Base-by-base conservation (phyloP, 1,284 basidiomycete species). In the Lignosus rhinocerotis region DNA sequence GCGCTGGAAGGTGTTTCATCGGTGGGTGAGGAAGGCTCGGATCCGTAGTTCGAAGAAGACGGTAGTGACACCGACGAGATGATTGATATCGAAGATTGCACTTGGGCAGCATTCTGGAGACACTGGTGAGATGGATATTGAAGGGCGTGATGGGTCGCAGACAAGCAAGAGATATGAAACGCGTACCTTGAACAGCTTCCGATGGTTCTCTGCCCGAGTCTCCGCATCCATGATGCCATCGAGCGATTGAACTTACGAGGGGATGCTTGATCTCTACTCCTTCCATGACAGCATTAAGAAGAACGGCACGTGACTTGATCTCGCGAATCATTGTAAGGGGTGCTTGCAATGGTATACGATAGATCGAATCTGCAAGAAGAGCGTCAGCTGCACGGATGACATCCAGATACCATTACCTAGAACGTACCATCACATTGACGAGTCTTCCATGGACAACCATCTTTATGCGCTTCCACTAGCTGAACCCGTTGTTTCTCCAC, bases 131-230 rank as follows among this genome's bases (percentile, higher is more conserved):
- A 6, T n/a, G 51, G 1, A 51, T 11, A 25, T 8, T 7, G n/a
- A n/a, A n/a, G n/a, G n/a, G n/a, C n/a, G n/a, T n/a, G n/a, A n/a
- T n/a, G n/a, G 12, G 36, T 14, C 12, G 11, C 1, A 11, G 63
- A 57, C 31, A 53, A 38, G 7, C 8, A 41, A 55, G 32, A n/a
- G 45, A 38, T n/a, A n/a, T n/a, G n/a, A 70, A n/a, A n/a, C 4
- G 21, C 72, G 56, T 69, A 83, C 82, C 68, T 94, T 93, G 81
- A 93, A 96, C 63, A 99, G 80, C 76, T 99, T 99, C 64, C 89
- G 82, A 74, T 97, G 94, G 77, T 98, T 98, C 75, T 93, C 90
- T 42, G 89, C 88, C 19, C 94, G 85, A 48, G 83, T 86, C 47
- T 89, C 87, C 1, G 83, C 77, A 48, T 88, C 84, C 92, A 97